Conservation (phyloP, 2,329 filamentous ascomycete species). For the Microsporum audouinii region DNA sequence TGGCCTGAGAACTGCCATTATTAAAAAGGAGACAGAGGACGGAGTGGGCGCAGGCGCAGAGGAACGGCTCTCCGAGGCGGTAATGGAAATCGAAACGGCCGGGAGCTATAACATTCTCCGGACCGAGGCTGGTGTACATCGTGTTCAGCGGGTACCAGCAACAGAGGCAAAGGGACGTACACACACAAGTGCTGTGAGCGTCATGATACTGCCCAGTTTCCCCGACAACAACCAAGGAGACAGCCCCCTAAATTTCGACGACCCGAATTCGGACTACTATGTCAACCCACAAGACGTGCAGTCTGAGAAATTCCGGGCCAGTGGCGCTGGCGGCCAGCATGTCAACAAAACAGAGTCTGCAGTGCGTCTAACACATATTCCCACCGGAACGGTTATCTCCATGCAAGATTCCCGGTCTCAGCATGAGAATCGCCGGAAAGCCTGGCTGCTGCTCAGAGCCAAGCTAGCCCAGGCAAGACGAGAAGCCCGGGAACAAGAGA, state of each 20-base stretch:
- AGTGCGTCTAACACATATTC: slow-evolving; percentile 79
- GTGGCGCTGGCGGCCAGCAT: slow-evolving; percentile 90
- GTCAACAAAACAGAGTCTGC: slow-evolving; percentile 98
- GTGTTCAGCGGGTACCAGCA: slow-evolving; percentile 83
- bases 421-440: slow-evolving; percentile 73
- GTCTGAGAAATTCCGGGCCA: slow-evolving; percentile 78
- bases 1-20: slow-evolving; percentile 53
- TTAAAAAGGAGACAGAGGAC: slow-evolving; percentile 73
- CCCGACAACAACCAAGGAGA: slow-evolving; percentile 43
- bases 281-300: slow-evolving; percentile 72
- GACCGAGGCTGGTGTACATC: slow-evolving; percentile 84
- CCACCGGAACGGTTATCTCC: slow-evolving; percentile 72
- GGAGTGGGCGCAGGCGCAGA: slow-evolving; percentile 47
- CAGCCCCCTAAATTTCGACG: slow-evolving; percentile 54
- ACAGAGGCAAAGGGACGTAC: slow-evolving; percentile 86
- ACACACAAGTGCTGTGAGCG: slow-evolving; percentile 83
- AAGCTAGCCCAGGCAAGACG: slow-evolving; percentile 68
- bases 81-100: slow-evolving; percentile 66
- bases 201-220: slow-evolving; percentile 83
- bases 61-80: slow-evolving; percentile 67
- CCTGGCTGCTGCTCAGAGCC: slow-evolving; percentile 74
- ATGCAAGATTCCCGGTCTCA: slow-evolving; percentile 93
- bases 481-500: slow-evolving; percentile 73
- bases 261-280: slow-evolving; percentile 86
- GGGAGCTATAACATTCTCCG: slow-evolving; percentile 74